Base-by-base conservation (phyloP, 345 rosid species). In the Gossypium bickii region DNA sequence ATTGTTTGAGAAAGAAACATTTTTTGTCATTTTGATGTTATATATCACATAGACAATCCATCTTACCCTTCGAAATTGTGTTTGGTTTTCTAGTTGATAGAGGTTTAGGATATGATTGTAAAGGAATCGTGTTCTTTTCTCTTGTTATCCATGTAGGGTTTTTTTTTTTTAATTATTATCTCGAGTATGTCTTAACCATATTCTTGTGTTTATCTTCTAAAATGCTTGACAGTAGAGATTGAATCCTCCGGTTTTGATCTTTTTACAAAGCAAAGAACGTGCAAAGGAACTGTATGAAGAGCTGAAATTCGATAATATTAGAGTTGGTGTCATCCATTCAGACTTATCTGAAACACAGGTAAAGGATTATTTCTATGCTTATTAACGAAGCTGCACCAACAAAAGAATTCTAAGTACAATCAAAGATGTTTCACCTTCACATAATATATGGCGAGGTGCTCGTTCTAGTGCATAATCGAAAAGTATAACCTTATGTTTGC, bases 171-270 rank as follows among this genome's bases (percentile, higher is more conserved):
- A 1, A 1, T 27, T 27, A 2, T 25, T 29, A 71, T 43, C 44
- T 7, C 15, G 55, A 51, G 34, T 52, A 70, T 43, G 63, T 7
- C 47, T 72, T 87, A 62, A 85, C 76, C 69, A 48, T 55, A n/a
- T 71, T 34, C 34, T 78, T 65, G 55, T 29, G 77, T 70, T 67
- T 73, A 41, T 74, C 56, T 58, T 64, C 9, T 61, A 72, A 49
- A 43, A 1, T 84, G 68, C 78, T 69, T 88, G 92, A 71, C 85
- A 77, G 80, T 85, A 90, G 98, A 92, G 95, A 74, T 88, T 92
- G 81, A 94, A 89, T 82, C 96, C 98, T 12, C 98, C 97, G 6
- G 94, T 92, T 75, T 83, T 94, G 76, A 87, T 94, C 78, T 92
- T 94, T 76, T 79, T 89, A 67, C 98, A 94, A 93, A 94, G 91